These are phyloP conservation scores for Leptographium lundbergii DNA, from an alignment of 2,329 filamentous ascomycete genomes.

Conservation along the genomic window DNA sequence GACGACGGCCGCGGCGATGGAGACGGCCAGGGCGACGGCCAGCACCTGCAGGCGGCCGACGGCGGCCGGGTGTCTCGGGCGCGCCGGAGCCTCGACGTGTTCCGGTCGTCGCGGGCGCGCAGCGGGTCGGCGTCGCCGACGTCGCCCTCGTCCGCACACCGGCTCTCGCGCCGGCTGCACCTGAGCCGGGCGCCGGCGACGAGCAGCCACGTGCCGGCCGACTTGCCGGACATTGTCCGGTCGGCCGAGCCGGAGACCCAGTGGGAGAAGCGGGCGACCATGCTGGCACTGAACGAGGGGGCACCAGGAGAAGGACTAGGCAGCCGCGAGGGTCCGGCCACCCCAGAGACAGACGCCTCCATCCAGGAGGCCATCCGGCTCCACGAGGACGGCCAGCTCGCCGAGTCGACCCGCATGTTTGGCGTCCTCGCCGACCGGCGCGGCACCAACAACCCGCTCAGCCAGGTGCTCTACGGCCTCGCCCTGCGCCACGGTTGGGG, in stretches of 20 bases:
- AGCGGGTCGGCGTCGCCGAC: slow-evolving; percentile 30
- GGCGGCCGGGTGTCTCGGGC: slow-evolving; percentile 14
- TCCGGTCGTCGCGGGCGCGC: slow-evolving; percentile 28
- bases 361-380: slow-evolving; percentile 94
- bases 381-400: slow-evolving; percentile 74
- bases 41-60: slow-evolving; percentile 13
- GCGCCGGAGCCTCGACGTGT: slow-evolving; percentile 21
- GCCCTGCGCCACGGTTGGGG: slow-evolving; percentile 92
- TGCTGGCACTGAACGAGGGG: slow-evolving; percentile 54
- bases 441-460: slow-evolving; percentile 82
- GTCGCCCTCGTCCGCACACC: slow-evolving; percentile 19
- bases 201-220: slow-evolving; percentile 62
- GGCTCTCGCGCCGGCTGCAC: slow-evolving; percentile 60
- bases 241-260: slow-evolving; percentile 43
- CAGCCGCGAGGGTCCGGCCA: not conserved
- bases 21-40: slow-evolving; percentile 10
- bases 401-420: slow-evolving; percentile 74
- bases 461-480: slow-evolving; percentile 90
- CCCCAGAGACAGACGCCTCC: slow-evolving; percentile 20
- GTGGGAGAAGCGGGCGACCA: slow-evolving; percentile 92
- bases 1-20: slow-evolving; percentile 7
- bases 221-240: slow-evolving; percentile 61
- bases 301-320: not conserved
- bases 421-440: slow-evolving; percentile 68
- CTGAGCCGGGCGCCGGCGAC: slow-evolving; percentile 44